phyloP scores from a whole-genome alignment of 257 asterid species.

The Linderniella brevidens region DNA sequence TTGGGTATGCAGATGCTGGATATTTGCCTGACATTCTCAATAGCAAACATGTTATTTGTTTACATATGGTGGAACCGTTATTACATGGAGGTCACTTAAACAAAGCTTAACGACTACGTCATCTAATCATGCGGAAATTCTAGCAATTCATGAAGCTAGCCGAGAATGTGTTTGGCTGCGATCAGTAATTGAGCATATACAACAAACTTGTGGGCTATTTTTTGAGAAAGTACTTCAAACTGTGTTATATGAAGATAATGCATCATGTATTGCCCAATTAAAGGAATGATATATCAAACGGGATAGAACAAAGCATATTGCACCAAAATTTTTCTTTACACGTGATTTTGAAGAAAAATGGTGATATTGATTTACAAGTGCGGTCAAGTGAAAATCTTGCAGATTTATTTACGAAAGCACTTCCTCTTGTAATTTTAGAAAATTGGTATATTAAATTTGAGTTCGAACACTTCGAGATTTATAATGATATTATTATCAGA shows the following conservation, averaged over 20 bases:
- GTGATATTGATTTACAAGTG: not conserved
- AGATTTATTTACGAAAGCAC: not conserved
- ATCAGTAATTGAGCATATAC: not conserved
- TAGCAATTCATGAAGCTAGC: constrained; percentile 1
- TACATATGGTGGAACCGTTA: not conserved
- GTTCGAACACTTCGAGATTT: no score
- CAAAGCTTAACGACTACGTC: not conserved
- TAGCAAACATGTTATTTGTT: not conserved
- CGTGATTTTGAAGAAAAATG: not conserved
- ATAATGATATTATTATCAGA: no score
- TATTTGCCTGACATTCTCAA: not conserved
- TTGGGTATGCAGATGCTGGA: not conserved
- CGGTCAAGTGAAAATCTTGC: not conserved
- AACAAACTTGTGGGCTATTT: not conserved
- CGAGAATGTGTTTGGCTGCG: not conserved
- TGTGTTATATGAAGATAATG: not conserved
- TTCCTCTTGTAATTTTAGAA: not conserved
- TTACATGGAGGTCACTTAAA: not conserved
- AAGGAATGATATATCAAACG: not conserved
- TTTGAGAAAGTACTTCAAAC: not conserved
- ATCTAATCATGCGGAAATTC: not conserved
- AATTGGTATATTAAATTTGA: no score
- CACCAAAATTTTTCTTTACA: not conserved
- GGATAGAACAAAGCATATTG: not conserved
- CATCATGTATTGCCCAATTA: not conserved